Evolutionary conservation across 2,329 filamentous ascomycete genomes (phyloP).

Genomic region (Geosmithia morbida): DNA sequence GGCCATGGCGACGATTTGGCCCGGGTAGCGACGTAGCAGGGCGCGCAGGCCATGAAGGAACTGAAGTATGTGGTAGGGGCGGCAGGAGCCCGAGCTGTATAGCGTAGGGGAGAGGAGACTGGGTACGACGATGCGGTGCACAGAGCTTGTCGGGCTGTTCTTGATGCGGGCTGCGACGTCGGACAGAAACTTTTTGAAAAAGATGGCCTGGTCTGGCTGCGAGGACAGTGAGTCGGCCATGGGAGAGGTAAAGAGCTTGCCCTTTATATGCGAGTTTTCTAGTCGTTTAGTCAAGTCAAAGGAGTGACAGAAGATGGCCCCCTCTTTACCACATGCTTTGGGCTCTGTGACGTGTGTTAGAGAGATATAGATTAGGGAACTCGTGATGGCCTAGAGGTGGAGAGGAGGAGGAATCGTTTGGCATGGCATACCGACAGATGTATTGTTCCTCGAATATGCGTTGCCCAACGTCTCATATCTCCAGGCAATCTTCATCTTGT

Average conservation of each 20-base stretch:
- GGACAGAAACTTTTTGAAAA: constrained; percentile 53
- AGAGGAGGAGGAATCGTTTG: no score
- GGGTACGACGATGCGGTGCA: constrained; percentile 79
- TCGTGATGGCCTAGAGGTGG: no score
- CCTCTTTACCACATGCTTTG: neutral
- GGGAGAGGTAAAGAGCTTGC: constrained; percentile 34
- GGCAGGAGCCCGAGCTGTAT: constrained; percentile 55
- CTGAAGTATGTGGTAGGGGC: constrained; percentile 59
- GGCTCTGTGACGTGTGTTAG: neutral
- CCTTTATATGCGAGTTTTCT: constrained; percentile 28
- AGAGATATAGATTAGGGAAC: neutral
- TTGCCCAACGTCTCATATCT: constrained; percentile 75
- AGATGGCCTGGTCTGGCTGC: constrained; percentile 16
- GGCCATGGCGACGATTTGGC: constrained; percentile 54
- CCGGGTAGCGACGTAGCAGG: constrained; percentile 53
- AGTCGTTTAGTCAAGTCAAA: constrained; percentile 60
- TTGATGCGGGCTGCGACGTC: constrained; percentile 40
- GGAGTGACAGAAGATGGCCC: constrained; percentile 48
- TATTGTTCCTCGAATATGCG: constrained; percentile 49
- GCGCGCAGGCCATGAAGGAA: constrained; percentile 70
- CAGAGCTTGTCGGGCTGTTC: constrained; percentile 39
- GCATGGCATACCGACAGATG: constrained; percentile 51
- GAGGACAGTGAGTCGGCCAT: constrained; percentile 18
- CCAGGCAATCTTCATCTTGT: constrained; percentile 99
- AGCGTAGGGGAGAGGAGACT: constrained; percentile 73